Base-by-base conservation (phyloP, 192 early-diverging fungal genomes). In the Coemansia sp. region DNA sequence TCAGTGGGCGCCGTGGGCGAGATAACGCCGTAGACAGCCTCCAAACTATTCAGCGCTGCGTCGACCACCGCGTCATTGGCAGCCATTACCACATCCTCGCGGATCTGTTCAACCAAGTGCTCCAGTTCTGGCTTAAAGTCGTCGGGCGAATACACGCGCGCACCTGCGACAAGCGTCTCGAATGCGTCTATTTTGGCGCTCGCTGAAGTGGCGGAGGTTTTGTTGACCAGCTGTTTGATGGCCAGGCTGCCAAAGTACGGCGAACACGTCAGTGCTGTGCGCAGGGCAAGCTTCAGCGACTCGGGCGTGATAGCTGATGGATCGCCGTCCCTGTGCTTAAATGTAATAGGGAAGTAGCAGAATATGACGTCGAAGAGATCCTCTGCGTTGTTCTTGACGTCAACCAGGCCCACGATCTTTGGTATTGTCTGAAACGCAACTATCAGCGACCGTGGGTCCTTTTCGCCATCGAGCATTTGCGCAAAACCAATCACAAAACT, bases 291-390 rank as follows among this genome's bases (percentile, higher is more conserved):
- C 81, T 98, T 97, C 34, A 99, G 80, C 84, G 95, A 87, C 33
- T 95, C 95, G 15, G 97, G 85, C 26, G 98, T 94, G 45, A 99
- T 96, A 20, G 94, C 94, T 57, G 95, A 53, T 12, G 93, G 89
- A 86, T 99, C 97, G 73, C 95, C 93, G 14, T 94, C 93, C 1
- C 95, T 92, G 18, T 95, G 91, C 82, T 93, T 92, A 75, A 99
- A 99, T 6, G 97, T 98, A 73, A 99, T 98, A 6, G 98, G 98
- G 67, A 99, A 99, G 84, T 99, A 99, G 84, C 97, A 99, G 63
- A 98, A 99, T 44, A 95, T 88, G 26, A 98, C 90, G 69, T 98
- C 95, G 75, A 98, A 99, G 46, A 99, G 71, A 69, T 96, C 95
- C 85, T 96, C 95, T 0, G 91, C 86, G 68, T 94, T 85, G 16